Base-by-base conservation (phyloP, 78 protist genomes). In the Tieghemostelium lacteum region DNA sequence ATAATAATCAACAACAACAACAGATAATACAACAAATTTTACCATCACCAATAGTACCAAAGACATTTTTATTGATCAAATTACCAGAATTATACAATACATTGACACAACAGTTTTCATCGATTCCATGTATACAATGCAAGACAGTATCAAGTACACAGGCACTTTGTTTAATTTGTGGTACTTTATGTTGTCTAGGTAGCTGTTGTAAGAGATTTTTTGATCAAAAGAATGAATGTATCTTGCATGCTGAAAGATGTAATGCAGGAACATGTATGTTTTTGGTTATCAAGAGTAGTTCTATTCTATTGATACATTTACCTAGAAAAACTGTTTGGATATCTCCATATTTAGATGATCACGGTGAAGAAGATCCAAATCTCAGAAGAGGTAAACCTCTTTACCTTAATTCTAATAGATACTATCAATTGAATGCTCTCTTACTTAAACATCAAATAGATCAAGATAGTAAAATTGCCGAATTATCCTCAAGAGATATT, bases 291-390 rank as follows among this genome's bases (percentile, higher is more conserved):
- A 83, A 83, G 17, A 54, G 78, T 22, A 83, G 91, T 58, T 83
- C 80, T 7, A 83, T 55, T 42, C 67, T 83, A 22, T 55, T 83
- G 50, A 58, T 83, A 55, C 91, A 83, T 58, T 31, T 69, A 29
- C 91, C 91, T 69, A 66, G 91, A 69, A 83, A 60, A 70, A 83
- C 91, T 29, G 29, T 55, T 58, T 83, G 91, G 91, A 70, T 83
- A 3, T 83, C 91, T 31, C 91, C 91, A 52, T 83, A 74, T 61
- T 64, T 77, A 2, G 93, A 88, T 54, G 93, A 88, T 34, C 93
- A 88, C 24, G 93, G 93, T 49, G 93, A 88, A 67, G 93, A 88
- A 39, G 93, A 88, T 75, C 71, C 65, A 26, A 77, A 88, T 40
- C 12, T 88, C 36, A 67, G 69, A 55, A 73, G 93, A 88, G 93